Conservation (phyloP, 179 eudicot genomes). For the Gypsophila paniculata region DNA sequence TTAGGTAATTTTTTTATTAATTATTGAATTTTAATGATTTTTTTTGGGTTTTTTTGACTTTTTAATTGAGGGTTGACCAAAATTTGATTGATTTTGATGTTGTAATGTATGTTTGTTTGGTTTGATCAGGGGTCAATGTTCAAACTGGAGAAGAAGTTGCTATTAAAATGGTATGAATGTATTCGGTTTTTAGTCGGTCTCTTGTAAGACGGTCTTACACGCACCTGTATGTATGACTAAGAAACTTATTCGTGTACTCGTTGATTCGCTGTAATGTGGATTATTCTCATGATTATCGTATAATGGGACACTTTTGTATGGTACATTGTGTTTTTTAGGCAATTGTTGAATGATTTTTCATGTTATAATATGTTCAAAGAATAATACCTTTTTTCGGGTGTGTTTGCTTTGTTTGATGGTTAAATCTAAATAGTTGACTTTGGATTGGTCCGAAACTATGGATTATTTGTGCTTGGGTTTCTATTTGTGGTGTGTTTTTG, state of each 20-base stretch:
- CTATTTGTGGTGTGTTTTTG: background rate
- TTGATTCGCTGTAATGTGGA: too few species aligned
- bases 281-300: too few species aligned
- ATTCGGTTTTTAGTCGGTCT: too few species aligned
- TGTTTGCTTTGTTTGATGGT: slow-evolving; percentile 11
- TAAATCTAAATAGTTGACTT: slow-evolving; percentile 19
- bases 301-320: too few species aligned
- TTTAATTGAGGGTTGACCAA: background rate
- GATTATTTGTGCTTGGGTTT: slow-evolving; percentile 12
- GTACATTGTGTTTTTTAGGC: slow-evolving; percentile 10
- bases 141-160: slow-evolving; percentile 57
- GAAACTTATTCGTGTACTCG: too few species aligned
- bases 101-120: slow-evolving; percentile 16
- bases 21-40: background rate
- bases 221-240: too few species aligned
- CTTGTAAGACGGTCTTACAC: too few species aligned
- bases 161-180: slow-evolving; percentile 40
- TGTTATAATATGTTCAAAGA: background rate
- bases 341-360: slow-evolving; percentile 15
- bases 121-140: slow-evolving; percentile 37
- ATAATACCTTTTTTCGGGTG: background rate
- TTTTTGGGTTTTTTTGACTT: slow-evolving; percentile 9
- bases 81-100: background rate
- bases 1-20: slow-evolving; percentile 31
- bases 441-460: slow-evolving; percentile 14